These are phyloP conservation scores for Solanum paucissectum DNA, from an alignment of 257 asterid species.

Conservation along the genomic window DNA sequence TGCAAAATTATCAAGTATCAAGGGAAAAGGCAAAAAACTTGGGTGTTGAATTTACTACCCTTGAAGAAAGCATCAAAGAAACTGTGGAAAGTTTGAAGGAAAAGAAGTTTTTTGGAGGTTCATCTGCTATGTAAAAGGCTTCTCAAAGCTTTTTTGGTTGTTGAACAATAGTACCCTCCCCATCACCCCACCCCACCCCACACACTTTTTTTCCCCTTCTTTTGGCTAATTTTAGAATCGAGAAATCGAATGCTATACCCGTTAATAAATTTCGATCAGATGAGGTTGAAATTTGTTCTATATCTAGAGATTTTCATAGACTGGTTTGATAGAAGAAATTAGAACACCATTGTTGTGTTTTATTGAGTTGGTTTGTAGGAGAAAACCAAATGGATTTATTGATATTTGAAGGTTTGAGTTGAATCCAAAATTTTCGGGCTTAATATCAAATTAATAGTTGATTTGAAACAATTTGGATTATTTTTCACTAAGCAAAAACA, in stretches of 20 bases:
- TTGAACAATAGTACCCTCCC: background rate
- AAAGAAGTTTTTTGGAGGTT: slow-evolving; percentile 28
- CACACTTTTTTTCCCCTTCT: no score
- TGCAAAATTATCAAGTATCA: slow-evolving; percentile 51
- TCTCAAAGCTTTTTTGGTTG: background rate
- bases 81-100: slow-evolving; percentile 66
- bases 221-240: background rate
- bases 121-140: slow-evolving; percentile 12
- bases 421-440: background rate
- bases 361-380: background rate
- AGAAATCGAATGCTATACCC: background rate
- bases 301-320: background rate
- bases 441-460: no score
- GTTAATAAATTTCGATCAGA: background rate
- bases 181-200: background rate
- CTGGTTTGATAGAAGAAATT: background rate
- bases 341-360: background rate
- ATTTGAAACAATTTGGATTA: no score
- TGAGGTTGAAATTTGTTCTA: background rate
- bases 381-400: background rate
- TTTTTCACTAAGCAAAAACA: no score
- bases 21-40: slow-evolving; percentile 46
- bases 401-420: background rate
- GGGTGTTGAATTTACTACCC: slow-evolving; percentile 48
- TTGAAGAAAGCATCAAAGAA: slow-evolving; percentile 50